These are phyloP conservation scores for Aspergillus felis DNA, from an alignment of 2,329 filamentous ascomycete species.

Conservation along the genomic window DNA sequence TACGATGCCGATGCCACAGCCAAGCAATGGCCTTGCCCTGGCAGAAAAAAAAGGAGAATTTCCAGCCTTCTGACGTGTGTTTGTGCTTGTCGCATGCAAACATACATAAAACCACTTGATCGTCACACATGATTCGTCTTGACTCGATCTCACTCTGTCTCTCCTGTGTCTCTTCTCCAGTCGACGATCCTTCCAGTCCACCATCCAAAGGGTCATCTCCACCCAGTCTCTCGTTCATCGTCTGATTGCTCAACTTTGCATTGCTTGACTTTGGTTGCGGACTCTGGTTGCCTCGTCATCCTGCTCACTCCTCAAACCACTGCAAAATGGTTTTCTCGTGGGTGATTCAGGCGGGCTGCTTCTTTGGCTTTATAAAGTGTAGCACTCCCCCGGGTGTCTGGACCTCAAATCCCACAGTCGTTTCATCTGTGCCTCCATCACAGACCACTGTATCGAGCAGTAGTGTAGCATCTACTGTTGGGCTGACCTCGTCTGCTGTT, in stretches of 20 bases:
- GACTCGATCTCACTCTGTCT: not conserved
- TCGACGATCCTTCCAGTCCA: conserved; percentile 3
- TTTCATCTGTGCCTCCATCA: conserved; percentile 15
- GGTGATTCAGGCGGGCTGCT: conserved; percentile 23
- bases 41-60: not conserved
- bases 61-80: not conserved
- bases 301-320: not conserved
- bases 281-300: not conserved
- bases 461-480: conserved; percentile 3
- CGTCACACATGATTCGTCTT: not conserved
- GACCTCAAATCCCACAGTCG: conserved; percentile 22
- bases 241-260: too few relatives aligned
- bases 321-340: conserved; percentile 20
- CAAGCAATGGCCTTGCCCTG: not conserved
- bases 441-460: conserved; percentile 7
- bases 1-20: too few relatives aligned
- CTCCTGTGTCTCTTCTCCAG: not conserved
- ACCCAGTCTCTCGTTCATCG: conserved; percentile 11
- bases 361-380: conserved; percentile 31
- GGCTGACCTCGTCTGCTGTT: conserved; percentile 8
- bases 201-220: conserved; percentile 3
- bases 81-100: not conserved
- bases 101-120: not conserved
- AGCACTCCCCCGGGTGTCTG: conserved; percentile 26
- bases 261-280: too few relatives aligned